Evolutionary conservation across 768 basidiomycete species (phyloP), one percentile per base, ranked within the genome.

Genomic region (Pleurotus eryngii): DNA sequence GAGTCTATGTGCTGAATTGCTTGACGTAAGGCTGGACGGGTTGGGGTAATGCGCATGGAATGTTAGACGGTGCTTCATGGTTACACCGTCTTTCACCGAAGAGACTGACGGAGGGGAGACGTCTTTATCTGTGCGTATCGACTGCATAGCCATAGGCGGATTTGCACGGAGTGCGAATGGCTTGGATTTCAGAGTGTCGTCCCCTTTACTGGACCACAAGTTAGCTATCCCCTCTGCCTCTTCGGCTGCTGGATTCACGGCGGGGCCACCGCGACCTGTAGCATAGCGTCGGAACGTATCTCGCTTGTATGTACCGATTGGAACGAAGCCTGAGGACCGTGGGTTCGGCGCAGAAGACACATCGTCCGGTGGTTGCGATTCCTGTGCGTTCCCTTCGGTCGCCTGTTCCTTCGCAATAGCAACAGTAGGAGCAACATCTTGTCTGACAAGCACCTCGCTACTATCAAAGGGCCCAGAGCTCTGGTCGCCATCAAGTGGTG

Each of bases 311-410:
- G 81, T 81, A 4, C 79, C 76, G 11, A 90, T 80, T 0, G 88
- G 83, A 17, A 89, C 76, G 63, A 91, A 91, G 1, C 88, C 89
- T 50, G 87, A 89, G 1, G 88, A 90, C 2, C 88, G 83, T 24
- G 87, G 86, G 66, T 90, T 85, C 0, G 88, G 87, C 0, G 74
- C 68, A 24, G 74, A 64, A 7, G 75, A 71, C 42, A 67, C 61
- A 45, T 67, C 69, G 22, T 60, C 57, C 26, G 56, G 48, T 11
- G 59, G 27, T 24, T 61, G 57, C 11, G 49, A 3, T 35, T 53
- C 49, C 17, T 57, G 54, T 24, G 67, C 48, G 26, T n/a, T 26
- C 18, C n/a, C 26, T 46, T 57, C 24, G 43, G 27, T 8, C 18
- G 51, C 26, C n/a, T 37, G 35, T n/a, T n/a, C 49, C 22, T 48